Percentiles rank a stretch among this genome's conserved stretches.
These are phyloP conservation scores for Eutrema heterophyllum DNA, from an alignment of 345 rosid genomes.

Conservation along the genomic window DNA sequence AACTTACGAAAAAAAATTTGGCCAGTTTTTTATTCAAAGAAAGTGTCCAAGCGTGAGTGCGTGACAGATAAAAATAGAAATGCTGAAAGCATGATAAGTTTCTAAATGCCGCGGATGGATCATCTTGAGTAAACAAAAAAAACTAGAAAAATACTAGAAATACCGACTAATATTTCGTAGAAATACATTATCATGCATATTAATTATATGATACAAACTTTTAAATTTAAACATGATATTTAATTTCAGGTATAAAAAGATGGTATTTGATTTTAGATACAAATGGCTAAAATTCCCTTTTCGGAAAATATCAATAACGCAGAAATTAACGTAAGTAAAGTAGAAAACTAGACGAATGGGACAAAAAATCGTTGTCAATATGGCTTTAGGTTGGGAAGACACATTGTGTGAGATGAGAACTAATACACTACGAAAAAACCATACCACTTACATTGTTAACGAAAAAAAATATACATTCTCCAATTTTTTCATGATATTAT, in stretches of 20 bases:
- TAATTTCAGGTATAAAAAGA: neutral
- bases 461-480: no score
- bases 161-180: no score
- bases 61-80: neutral
- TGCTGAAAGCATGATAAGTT: constrained; percentile 2
- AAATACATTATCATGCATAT: neutral
- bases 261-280: neutral
- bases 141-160: neutral
- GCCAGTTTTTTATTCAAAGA: neutral
- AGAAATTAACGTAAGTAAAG: constrained; percentile 3
- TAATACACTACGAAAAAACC: neutral
- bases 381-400: neutral
- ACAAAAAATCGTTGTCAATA: constrained; percentile 1
- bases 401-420: neutral
- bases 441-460: no score
- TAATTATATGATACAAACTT: neutral
- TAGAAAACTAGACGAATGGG: neutral
- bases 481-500: no score
- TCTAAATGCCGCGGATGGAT: neutral
- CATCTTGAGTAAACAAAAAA: neutral
- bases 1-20: neutral
- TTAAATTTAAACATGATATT: neutral
- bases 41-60: neutral
- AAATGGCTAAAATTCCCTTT: neutral
- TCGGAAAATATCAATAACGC: neutral